Conservation (phyloP, 106 monocot genomes). For the Dendrobium catenatum region DNA sequence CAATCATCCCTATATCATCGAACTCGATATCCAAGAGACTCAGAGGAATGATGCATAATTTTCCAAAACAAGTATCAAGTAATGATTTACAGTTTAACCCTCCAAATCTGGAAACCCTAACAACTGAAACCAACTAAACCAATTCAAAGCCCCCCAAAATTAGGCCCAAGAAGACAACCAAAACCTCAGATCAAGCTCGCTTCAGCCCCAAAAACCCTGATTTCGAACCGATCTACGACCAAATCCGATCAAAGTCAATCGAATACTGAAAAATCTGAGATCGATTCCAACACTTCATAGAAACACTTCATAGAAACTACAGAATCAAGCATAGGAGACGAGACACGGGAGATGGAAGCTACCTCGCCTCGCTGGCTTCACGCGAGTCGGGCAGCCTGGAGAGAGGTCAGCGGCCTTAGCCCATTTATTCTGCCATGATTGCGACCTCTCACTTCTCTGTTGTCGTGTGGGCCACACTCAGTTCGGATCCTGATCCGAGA, state of each 20-base stretch:
- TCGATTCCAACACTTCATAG: no score
- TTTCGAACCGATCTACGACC: background rate
- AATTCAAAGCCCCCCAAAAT: background rate
- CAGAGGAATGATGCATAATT: no score
- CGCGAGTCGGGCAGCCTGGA: background rate
- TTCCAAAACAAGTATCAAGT: background rate
- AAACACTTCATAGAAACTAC: background rate
- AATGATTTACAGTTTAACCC: slow-evolving; percentile 1
- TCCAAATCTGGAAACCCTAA: background rate
- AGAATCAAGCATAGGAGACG: background rate
- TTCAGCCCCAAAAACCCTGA: background rate
- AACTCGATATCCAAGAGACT: background rate
- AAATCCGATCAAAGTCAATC: background rate
- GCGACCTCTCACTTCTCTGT: background rate
- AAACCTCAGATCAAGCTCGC: background rate
- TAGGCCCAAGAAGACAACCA: background rate
- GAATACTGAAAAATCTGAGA: no score
- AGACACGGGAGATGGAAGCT: background rate
- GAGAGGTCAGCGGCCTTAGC: background rate
- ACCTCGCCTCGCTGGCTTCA: background rate
- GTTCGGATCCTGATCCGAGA: background rate
- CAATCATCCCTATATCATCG: background rate
- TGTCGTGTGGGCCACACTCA: background rate
- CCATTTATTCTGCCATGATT: background rate
- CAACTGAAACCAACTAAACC: background rate